Percentiles rank a stretch among this genome's conserved stretches.
Conservation (phyloP, 2,329 filamentous ascomycete genomes). For the Scedosporium aurantiacum region DNA sequence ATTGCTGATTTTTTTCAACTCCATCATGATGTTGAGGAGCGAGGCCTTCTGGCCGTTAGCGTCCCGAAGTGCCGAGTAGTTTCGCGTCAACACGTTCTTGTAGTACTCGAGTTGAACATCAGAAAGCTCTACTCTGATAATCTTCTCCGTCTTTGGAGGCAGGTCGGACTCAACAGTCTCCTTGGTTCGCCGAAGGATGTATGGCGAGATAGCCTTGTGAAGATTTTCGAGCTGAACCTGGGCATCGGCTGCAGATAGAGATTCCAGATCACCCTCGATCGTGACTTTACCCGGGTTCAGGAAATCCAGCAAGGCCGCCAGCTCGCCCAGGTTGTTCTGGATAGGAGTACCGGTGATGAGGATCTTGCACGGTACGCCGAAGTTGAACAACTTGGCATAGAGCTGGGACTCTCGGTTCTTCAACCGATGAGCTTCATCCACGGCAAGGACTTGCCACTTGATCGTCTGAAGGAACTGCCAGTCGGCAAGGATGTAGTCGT, state of each 20-base stretch:
- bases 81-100: conserved; percentile 95
- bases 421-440: conserved; percentile 91
- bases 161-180: conserved; percentile 95
- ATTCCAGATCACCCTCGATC: conserved; percentile 85
- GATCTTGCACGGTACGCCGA: conserved; percentile 77
- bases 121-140: conserved; percentile 92
- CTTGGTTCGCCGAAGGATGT: conserved; percentile 91
- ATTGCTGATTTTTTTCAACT: conserved; percentile 97
- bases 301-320: conserved; percentile 90
- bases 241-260: conserved; percentile 64
- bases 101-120: conserved; percentile 97
- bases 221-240: conserved; percentile 79
- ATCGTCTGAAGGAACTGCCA: conserved; percentile 74
- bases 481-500: conserved; percentile 89
- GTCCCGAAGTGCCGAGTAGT: conserved; percentile 88
- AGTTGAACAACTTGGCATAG: conserved; percentile 74
- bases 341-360: conserved; percentile 96
- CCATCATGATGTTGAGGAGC: conserved; percentile 97
- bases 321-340: conserved; percentile 89
- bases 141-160: conserved; percentile 96
- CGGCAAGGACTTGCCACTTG: conserved; percentile 94
- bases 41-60: conserved; percentile 91
- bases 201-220: conserved; percentile 79
- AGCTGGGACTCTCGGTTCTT: conserved; percentile 95
- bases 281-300: conserved; percentile 87